phyloP scores from a whole-genome alignment of 2,329 filamentous ascomycete species.

The Apiospora rasikravindrae region DNA sequence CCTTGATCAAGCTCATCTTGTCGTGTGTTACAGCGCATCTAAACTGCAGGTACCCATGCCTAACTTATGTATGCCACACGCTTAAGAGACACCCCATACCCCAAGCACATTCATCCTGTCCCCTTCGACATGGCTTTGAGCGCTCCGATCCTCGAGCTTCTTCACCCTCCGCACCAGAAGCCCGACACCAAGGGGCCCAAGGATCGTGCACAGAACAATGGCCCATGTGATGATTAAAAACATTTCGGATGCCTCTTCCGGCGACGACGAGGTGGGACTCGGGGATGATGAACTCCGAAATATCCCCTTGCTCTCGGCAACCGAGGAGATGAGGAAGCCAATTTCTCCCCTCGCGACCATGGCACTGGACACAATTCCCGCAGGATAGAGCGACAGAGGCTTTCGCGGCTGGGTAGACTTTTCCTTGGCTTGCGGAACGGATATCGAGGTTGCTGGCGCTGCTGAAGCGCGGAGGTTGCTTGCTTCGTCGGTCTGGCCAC shows the following conservation, averaged over 20 bases:
- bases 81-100: constrained; percentile 32
- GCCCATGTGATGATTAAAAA: constrained; percentile 62
- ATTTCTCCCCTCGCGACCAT: constrained; percentile 85
- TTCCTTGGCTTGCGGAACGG: background rate
- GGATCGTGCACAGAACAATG: constrained; percentile 59
- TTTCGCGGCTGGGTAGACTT: constrained; percentile 23
- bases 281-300: constrained; percentile 40
- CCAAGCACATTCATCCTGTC: constrained; percentile 32
- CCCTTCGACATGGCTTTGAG: constrained; percentile 21
- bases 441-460: background rate
- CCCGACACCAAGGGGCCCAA: constrained; percentile 56
- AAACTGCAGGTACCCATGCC: no score
- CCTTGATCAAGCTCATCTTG: no score
- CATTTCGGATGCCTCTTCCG: constrained; percentile 43
- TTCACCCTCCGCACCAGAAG: constrained; percentile 50
- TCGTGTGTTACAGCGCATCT: no score
- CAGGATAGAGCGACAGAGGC: constrained; percentile 69
- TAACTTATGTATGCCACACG: no score
- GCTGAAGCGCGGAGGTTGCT: background rate
- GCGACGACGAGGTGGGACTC: constrained; percentile 20
- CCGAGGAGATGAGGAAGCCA: constrained; percentile 74
- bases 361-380: constrained; percentile 65
- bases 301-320: constrained; percentile 62
- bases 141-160: constrained; percentile 35
- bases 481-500: background rate